Conservation (phyloP, 371 early-diverging fungal genomes). For the Haplosporangium sp. region DNA sequence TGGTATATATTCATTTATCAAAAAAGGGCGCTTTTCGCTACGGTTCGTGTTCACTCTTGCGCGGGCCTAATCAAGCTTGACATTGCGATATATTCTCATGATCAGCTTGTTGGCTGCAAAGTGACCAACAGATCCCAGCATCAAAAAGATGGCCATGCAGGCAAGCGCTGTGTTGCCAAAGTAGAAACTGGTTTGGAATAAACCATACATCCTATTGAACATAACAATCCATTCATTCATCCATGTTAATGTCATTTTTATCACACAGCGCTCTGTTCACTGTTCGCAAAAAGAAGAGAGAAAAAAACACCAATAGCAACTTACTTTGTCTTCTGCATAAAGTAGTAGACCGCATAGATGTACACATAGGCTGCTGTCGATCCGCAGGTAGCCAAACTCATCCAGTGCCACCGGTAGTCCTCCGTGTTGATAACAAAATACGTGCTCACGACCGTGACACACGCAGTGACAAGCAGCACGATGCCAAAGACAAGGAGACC, state of each 20-base stretch:
- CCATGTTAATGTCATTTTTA: background rate
- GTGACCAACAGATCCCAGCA: constrained; percentile 80
- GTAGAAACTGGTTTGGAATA: constrained; percentile 84
- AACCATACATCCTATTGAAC: constrained; percentile 77
- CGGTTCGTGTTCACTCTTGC: background rate
- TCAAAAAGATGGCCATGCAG: constrained; percentile 74
- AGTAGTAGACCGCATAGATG: constrained; percentile 85
- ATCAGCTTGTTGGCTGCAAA: constrained; percentile 71
- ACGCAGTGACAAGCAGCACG: constrained; percentile 78
- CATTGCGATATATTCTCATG: constrained; percentile 76
- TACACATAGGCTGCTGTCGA: constrained; percentile 85
- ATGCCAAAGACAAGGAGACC: constrained; percentile 80
- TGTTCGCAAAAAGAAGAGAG: background rate
- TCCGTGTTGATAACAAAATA: constrained; percentile 86
- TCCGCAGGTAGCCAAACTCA: constrained; percentile 81
- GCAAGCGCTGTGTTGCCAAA: constrained; percentile 83
- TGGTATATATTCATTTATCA: no score
- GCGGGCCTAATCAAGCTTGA: constrained; percentile 68
- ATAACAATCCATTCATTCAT: background rate
- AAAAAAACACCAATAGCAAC: constrained; percentile 8
- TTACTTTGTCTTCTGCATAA: constrained; percentile 77
- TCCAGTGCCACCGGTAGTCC: constrained; percentile 92
- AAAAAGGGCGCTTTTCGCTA: no score
- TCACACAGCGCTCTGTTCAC: background rate
- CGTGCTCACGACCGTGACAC: constrained; percentile 82